Evolutionary conservation across 2,329 filamentous ascomycete species (phyloP), one percentile per base, ranked within the genome.

Genomic region (Colletotrichum sp.): DNA sequence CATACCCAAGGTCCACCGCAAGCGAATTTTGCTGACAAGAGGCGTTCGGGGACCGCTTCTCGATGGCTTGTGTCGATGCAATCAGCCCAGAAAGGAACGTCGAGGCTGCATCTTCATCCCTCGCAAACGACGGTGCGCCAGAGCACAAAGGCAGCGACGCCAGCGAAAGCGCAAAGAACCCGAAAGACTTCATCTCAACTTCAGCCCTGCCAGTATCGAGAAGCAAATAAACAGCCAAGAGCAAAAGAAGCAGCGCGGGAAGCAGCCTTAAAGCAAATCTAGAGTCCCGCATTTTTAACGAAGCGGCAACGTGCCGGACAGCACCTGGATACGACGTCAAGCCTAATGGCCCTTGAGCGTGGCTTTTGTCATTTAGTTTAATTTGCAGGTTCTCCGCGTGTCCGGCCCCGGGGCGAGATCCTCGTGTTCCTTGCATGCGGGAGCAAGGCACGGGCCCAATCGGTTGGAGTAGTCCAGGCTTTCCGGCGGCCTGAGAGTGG

Each of bases 1-100:
- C 83, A 72, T 90, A 90, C 10, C 84, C 87, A 2, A 89, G 79
- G 77, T 89, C 84, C 26, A 89, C 86, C 8, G 24, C 3, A 5
- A 59, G 59, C 3, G 10, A 24, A 2, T 21, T n/a, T 2, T 13
- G 68, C 26, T 44, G 52, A 18, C 21, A 39, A 0, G 32, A 15
- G 21, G 0, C 52, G 5, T 49, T 18, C 13, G 21, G n/a, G 4
- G 12, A 36, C 21, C 32, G 9, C 8, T 57, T 28, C 6, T 52
- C n/a, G 5, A 63, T 36, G 16, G 18, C 18, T 15, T 30, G 16
- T 18, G 39, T 34, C 8, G 62, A 2, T 0, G 18, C 24, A 28
- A 70, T 21, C 6, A 70, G 9, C 8, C 3, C 34, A 10, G 24
- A 15, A 16, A 70, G 55, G 21, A 70, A 70, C 10, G 24, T 16